Evolutionary conservation across 495 filamentous ascomycete species (phyloP), one percentile per base, ranked within the genome.

Genomic region (Penicillium cosmopolitanum): DNA sequence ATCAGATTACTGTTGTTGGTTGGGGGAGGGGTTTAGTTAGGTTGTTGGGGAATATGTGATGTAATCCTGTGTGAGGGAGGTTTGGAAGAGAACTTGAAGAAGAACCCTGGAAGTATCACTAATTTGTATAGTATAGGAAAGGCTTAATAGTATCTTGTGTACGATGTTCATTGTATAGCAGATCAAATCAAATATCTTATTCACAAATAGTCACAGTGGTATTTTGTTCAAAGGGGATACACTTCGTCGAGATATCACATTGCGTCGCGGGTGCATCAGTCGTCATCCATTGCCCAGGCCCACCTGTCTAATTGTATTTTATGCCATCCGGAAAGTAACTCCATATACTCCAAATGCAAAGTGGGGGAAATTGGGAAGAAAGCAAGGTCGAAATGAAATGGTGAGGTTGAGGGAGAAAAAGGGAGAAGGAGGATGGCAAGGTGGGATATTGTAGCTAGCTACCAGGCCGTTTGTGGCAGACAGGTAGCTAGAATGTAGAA

Each of bases 1-100:
- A 89, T 73, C 81, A 82, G 60, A 68, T 85, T 56, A 78, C 72
- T 12, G 60, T 81, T 47, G 72, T 62, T 48, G 81, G 78, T 43
- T 76, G 80, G 60, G 56, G 81, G 25, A 68, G 55, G 54, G 85
- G 85, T 38, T 66, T 87, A 44, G 50, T 74, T 55, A 73, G 74
- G 54, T 69, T 87, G 55, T 60, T 84, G 58, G 65, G 72, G 50
- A 80, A 80, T 65, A 74, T 79, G 73, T 79, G 11, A 28, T 23
- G 8, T 48, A 4, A 44, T 44, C 3, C 1, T 0, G n/a, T 13
- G 36, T 40, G 11, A n/a, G 15, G 15, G 12, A 40, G 36, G 11
- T 40, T 1, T 13, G 36, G 36, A 40, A 5, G 5, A 46, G 9
- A 46, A 21, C 13, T 19, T 18, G 42, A 11, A 23, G 23, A 23